Evolutionary conservation across 148 eudicot species (phyloP).

Genomic region (Chenopodium album): DNA sequence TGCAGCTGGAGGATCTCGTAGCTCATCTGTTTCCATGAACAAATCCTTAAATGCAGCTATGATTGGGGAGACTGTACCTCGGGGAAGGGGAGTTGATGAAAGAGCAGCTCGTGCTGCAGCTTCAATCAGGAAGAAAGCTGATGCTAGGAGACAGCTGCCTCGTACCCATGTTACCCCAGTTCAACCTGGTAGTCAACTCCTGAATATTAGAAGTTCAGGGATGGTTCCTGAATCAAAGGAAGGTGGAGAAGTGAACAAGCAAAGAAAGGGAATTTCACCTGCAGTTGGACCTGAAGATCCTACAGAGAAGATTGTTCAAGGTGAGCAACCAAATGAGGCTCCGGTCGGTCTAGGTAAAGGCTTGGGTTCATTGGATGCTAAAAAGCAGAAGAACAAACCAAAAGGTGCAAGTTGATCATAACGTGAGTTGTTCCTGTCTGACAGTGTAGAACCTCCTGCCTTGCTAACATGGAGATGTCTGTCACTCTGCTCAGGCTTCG

Average conservation of each 20-base stretch:
- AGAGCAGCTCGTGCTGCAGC: slow-evolving; percentile 82
- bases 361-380: slow-evolving; percentile 56
- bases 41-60: slow-evolving; percentile 38
- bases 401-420: slow-evolving; percentile 35
- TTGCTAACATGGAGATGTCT: neutral
- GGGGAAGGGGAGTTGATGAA: slow-evolving; percentile 82
- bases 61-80: slow-evolving; percentile 46
- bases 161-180: slow-evolving; percentile 60
- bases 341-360: slow-evolving; percentile 72
- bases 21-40: slow-evolving; percentile 35
- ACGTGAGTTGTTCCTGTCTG: neutral
- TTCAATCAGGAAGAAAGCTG: slow-evolving; percentile 72
- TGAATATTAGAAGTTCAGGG: slow-evolving; percentile 52
- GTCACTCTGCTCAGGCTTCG: neutral
- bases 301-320: slow-evolving; percentile 12
- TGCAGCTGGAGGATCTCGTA: slow-evolving; percentile 48
- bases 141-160: slow-evolving; percentile 56
- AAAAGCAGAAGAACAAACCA: slow-evolving; percentile 55
- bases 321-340: slow-evolving; percentile 36
- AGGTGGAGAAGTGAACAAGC: slow-evolving; percentile 22
- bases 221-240: slow-evolving; percentile 31
- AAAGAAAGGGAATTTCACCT: slow-evolving; percentile 28
- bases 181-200: slow-evolving; percentile 53
- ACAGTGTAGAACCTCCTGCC: neutral
- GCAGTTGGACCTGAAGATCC: slow-evolving; percentile 23